These are phyloP conservation scores for Phytophthora hybrid DNA, from an alignment of 352 stramenopile genomes.

Conservation along the genomic window DNA sequence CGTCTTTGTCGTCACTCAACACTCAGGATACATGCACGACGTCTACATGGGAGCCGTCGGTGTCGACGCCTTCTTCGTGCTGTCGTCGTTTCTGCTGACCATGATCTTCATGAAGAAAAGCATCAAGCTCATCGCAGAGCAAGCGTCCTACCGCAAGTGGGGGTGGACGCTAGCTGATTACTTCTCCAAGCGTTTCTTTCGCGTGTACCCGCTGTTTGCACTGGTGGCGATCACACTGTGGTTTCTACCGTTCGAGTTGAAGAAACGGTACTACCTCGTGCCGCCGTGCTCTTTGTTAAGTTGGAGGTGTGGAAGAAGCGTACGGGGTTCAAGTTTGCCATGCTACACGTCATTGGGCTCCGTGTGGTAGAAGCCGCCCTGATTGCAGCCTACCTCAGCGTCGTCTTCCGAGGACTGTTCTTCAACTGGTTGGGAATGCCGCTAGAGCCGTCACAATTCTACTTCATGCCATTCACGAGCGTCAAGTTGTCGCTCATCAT, in stretches of 20 bases:
- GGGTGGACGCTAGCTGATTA: constrained; percentile 18
- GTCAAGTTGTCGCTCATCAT: constrained; percentile 28
- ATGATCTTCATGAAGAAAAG: constrained; percentile 35
- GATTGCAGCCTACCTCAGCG: constrained; percentile 16
- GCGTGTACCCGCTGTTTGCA: constrained; percentile 23
- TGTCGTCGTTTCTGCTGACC: constrained; percentile 28
- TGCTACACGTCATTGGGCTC: constrained; percentile 9
- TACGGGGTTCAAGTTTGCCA: constrained; percentile 12
- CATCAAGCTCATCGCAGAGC: constrained; percentile 13
- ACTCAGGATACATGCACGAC: constrained; percentile 12
- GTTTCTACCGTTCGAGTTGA: constrained; percentile 16
- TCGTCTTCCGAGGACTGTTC: neutral
- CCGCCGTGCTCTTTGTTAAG: constrained; percentile 25
- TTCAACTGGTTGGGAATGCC: neutral
- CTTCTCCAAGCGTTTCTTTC: constrained; percentile 25
- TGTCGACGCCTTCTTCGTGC: constrained; percentile 26
- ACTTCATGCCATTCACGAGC: neutral
- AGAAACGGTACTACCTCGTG: constrained; percentile 17
- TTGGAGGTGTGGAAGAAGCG: constrained; percentile 15
- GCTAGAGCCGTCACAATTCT: neutral
- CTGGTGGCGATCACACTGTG: constrained; percentile 7
- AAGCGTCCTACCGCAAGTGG: constrained; percentile 20
- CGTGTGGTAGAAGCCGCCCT: constrained; percentile 14
- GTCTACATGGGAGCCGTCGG: constrained; percentile 11
- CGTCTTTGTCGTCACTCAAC: constrained; percentile 12